phyloP scores from a whole-genome alignment of 129 eudicot genomes.

The Flaveria ramosissima region DNA sequence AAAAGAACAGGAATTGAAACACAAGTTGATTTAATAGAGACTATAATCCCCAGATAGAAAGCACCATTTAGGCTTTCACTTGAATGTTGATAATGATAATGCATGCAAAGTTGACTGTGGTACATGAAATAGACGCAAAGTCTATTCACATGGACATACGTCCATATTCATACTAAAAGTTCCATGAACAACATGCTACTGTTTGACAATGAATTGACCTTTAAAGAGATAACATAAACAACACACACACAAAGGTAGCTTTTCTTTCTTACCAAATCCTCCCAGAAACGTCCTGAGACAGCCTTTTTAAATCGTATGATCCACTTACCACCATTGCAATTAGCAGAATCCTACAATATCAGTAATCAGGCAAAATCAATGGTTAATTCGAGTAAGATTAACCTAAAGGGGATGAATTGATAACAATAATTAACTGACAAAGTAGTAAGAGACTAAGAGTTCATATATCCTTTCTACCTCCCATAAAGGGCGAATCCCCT shows the following conservation, averaged over 20 bases:
- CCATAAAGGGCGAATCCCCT: slow-evolving; percentile 96
- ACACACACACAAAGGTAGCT: slow-evolving; percentile 3
- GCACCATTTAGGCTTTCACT: not conserved
- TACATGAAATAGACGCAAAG: not conserved
- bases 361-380: slow-evolving; percentile 1
- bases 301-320: slow-evolving; percentile 86
- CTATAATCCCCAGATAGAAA: not conserved
- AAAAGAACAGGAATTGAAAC: not conserved
- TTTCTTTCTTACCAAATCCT: slow-evolving; percentile 73
- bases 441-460: not conserved
- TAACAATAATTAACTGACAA: not conserved
- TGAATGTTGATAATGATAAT: not conserved
- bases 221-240: not conserved
- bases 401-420: not conserved
- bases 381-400: not conserved
- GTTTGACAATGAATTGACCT: not conserved
- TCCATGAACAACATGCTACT: not conserved
- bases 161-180: not conserved
- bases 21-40: not conserved
- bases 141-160: not conserved
- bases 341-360: slow-evolving; percentile 76
- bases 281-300: slow-evolving; percentile 98
- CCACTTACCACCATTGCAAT: slow-evolving; percentile 99
- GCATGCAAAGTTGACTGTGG: not conserved
- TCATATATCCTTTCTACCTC: slow-evolving; percentile 56